Evolutionary conservation across 148 eudicot genomes (phyloP).

Genomic region (Drosera capensis): DNA sequence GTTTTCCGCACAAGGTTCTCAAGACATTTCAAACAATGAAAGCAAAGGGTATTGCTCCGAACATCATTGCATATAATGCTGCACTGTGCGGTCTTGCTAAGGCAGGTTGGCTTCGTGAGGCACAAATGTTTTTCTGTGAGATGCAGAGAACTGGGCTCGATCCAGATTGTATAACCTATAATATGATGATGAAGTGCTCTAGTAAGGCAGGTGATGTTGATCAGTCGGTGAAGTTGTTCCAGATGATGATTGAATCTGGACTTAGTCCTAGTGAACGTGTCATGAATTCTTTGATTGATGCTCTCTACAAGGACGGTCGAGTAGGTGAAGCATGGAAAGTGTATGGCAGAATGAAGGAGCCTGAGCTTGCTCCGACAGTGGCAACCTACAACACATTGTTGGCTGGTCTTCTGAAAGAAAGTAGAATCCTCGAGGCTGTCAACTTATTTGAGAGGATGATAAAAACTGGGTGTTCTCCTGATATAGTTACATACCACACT

Average conservation of each 20-base stretch:
- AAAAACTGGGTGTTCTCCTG: slow-evolving; percentile 43
- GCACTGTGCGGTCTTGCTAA: slow-evolving; percentile 69
- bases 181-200: slow-evolving; percentile 93
- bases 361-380: slow-evolving; percentile 66
- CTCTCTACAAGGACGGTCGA: slow-evolving; percentile 67
- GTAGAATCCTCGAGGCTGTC: slow-evolving; percentile 55
- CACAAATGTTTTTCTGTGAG: slow-evolving; percentile 49
- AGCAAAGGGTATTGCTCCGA: slow-evolving; percentile 55
- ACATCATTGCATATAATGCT: slow-evolving; percentile 75
- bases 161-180: slow-evolving; percentile 83
- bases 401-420: slow-evolving; percentile 75
- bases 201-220: slow-evolving; percentile 68
- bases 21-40: slow-evolving; percentile 77
- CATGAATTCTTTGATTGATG: slow-evolving; percentile 75
- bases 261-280: slow-evolving; percentile 61
- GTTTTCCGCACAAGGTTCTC: slow-evolving; percentile 54
- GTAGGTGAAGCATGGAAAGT: slow-evolving; percentile 79
- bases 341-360: slow-evolving; percentile 47
- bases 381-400: slow-evolving; percentile 86
- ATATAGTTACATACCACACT: slow-evolving; percentile 72
- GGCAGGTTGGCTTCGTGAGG: slow-evolving; percentile 67
- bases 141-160: slow-evolving; percentile 50
- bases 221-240: slow-evolving; percentile 48
- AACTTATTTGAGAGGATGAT: slow-evolving; percentile 49
- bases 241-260: slow-evolving; percentile 57